Evolutionary conservation across 768 basidiomycete species (phyloP), one percentile per base, ranked within the genome.

Genomic region (Trametes maxima): DNA sequence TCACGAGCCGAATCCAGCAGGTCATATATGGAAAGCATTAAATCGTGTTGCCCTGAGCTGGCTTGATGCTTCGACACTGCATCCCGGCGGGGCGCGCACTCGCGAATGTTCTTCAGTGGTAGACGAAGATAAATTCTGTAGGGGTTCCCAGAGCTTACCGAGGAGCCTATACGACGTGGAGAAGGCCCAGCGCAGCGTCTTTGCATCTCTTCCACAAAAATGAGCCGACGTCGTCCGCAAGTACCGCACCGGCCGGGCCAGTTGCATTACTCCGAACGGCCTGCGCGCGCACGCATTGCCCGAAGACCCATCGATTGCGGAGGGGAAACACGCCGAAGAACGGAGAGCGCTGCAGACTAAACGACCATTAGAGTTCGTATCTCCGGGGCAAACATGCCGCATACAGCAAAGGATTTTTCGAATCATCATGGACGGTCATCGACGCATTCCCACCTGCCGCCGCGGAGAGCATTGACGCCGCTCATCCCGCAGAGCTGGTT

Each of bases 11-110:
- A 62, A 70, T 59, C 53, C 51, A 67, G 67, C 36, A 63, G 33
- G 53, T 62, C 64, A 37, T 58, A 59, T 58, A 67, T 65, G 65
- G 58, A 66, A 65, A 67, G 60, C 60, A 70, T 70, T 70, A 67
- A 64, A 68, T 25, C 40, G 28, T 42, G 47, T 37, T 49, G 65
- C 69, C 69, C 68, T 70, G 69, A 46, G 21, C 43, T 24, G 48
- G 37, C 49, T 21, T 42, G 47, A 53, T 44, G 54, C 35, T 36
- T 43, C 24, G 46, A 44, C 54, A 51, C 50, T 54, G 57, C 17
- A 14, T 47, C 6, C 22, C 42, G 40, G 40, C 37, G n/a, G 24
- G 17, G 19, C n/a, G 48, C 49, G 19, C 28, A 46, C 21, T 22
- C 45, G 10, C 21, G 17, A 25, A 42, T 11, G 22, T 8, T 6